Evolutionary conservation across 2,329 filamentous ascomycete genomes (phyloP).

Genomic region (Penicillium sp.): DNA sequence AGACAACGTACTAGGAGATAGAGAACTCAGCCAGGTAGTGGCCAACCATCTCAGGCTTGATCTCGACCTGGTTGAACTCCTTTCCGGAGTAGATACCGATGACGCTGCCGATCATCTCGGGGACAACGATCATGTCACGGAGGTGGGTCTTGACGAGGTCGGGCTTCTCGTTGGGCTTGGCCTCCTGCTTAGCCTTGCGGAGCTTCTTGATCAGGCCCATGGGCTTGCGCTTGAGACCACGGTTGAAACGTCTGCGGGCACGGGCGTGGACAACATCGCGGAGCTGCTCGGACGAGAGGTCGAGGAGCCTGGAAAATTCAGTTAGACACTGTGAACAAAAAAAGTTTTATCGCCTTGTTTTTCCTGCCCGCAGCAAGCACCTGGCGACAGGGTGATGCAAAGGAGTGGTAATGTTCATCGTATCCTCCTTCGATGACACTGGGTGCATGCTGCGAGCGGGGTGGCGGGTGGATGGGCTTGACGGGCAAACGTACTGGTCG

Average conservation of each 20-base stretch:
- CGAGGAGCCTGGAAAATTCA: conserved; percentile 74
- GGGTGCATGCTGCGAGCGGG: conserved; percentile 10
- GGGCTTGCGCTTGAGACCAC: conserved; percentile 98
- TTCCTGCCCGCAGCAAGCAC: not conserved
- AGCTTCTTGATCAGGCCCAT: conserved; percentile 99
- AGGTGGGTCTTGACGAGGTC: conserved; percentile 99
- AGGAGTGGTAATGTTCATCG: not conserved
- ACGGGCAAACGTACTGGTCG: conserved; percentile 76
- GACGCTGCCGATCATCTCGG: conserved; percentile 99
- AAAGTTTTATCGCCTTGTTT: not conserved
- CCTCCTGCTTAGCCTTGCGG: conserved; percentile 98
- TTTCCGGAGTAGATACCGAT: conserved; percentile 99
- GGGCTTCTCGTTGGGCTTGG: conserved; percentile 99
- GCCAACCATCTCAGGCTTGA: conserved; percentile 99
- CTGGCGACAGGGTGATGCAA: not conserved
- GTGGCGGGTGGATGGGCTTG: conserved; percentile 8
- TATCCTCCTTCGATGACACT: conserved; percentile 7
- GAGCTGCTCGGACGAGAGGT: conserved; percentile 97
- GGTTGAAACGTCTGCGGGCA: conserved; percentile 98
- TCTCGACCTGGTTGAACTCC: conserved; percentile 99
- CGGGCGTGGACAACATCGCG: conserved; percentile 99
- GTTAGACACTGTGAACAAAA: conserved; percentile 16
- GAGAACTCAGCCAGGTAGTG: conserved; percentile 99
- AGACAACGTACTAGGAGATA: conserved; percentile 88
- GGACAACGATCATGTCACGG: conserved; percentile 99